Percentiles rank a stretch among this genome's conserved stretches.
Evolutionary conservation across 2,329 filamentous ascomycete species (phyloP).

Genomic region (Cytospora piceicola): DNA sequence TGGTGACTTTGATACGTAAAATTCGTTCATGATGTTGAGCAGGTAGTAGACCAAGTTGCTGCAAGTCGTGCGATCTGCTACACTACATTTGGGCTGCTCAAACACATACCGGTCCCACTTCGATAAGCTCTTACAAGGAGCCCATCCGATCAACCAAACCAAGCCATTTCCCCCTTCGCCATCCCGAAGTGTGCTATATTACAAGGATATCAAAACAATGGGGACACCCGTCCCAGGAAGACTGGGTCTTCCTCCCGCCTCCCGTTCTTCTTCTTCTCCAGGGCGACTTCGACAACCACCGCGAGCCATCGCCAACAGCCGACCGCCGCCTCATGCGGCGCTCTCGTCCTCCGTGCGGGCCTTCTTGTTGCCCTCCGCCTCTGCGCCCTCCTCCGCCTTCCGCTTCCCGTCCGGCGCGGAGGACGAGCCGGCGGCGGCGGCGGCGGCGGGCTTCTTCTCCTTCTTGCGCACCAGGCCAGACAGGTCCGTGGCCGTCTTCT

Average conservation of each 20-base stretch:
- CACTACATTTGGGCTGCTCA: not conserved
- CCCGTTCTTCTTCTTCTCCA: too few relatives aligned
- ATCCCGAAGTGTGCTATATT: constrained; percentile 5
- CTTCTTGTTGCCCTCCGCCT: constrained; percentile 44
- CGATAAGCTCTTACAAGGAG: not conserved
- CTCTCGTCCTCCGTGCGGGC: constrained; percentile 39
- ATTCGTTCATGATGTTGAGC: not conserved
- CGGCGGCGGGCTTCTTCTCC: constrained; percentile 41
- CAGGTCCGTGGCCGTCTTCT: constrained; percentile 74
- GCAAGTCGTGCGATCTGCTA: not conserved
- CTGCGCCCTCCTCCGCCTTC: constrained; percentile 44
- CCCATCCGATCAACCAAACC: not conserved
- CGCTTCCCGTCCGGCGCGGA: constrained; percentile 46
- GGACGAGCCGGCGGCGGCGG: constrained; percentile 1
- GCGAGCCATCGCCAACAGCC: too few relatives aligned
- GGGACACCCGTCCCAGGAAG: not conserved
- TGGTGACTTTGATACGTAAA: not conserved
- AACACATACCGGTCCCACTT: not conserved
- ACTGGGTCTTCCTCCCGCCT: too few relatives aligned
- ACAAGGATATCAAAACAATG: constrained; percentile 15
- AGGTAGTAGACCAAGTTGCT: not conserved
- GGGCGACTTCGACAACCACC: not conserved
- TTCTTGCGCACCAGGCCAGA: constrained; percentile 75
- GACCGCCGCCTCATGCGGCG: not conserved
- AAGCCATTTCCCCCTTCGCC: not conserved